Conservation (phyloP, 441 rosid genomes). For the Eruca vesicaria region DNA sequence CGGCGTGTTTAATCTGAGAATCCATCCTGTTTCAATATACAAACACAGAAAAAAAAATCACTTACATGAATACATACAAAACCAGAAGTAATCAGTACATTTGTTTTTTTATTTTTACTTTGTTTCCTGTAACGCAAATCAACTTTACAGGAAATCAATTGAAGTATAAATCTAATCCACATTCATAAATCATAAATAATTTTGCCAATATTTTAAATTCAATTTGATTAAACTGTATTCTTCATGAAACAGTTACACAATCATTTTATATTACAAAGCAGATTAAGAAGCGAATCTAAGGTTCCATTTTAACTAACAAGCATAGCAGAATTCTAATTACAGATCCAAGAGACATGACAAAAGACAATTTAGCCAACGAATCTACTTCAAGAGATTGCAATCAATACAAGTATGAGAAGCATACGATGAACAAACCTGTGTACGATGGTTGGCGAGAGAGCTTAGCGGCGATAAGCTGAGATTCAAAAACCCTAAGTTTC, state of each 20-base stretch:
- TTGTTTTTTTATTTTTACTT: too few relatives aligned
- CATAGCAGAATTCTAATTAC: not conserved
- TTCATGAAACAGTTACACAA: too few relatives aligned
- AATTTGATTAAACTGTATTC: too few relatives aligned
- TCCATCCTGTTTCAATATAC: slow-evolving; percentile 53
- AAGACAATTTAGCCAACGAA: not conserved
- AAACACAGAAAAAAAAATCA: too few relatives aligned
- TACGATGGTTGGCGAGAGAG: not conserved
- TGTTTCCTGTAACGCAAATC: too few relatives aligned
- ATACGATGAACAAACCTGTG: slow-evolving; percentile 13
- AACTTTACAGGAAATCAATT: too few relatives aligned
- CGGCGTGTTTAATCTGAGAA: slow-evolving; percentile 60
- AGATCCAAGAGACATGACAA: not conserved
- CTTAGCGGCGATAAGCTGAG: slow-evolving; percentile 26
- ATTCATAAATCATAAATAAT: too few relatives aligned
- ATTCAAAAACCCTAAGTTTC: not conserved
- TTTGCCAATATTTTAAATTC: not conserved
- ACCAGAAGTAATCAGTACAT: not conserved
- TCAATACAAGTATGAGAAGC: not conserved
- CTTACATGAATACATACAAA: too few relatives aligned
- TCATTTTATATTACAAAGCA: not conserved
- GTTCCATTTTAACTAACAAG: not conserved
- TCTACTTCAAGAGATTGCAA: not conserved
- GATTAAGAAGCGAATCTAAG: not conserved
- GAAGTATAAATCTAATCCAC: too few relatives aligned